Conservation (phyloP, 2,329 filamentous ascomycete genomes). For the Macrophomina phaseolina region DNA sequence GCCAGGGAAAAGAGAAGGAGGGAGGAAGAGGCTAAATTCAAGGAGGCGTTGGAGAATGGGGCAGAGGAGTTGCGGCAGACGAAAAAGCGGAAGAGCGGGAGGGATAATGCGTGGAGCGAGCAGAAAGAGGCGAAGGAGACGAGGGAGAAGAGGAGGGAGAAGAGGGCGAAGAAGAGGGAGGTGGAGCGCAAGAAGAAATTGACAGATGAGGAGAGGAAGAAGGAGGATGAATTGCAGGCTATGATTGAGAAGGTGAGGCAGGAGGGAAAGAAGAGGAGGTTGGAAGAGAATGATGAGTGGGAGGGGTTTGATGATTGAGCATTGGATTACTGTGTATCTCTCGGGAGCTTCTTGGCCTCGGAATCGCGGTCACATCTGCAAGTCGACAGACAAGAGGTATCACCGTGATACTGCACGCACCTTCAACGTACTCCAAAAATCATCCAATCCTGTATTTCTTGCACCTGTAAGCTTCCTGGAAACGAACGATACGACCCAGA, state of each 20-base stretch:
- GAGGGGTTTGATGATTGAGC: slow-evolving; percentile 33
- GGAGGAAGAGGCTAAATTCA: slow-evolving; percentile 41
- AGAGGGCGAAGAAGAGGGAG: slow-evolving; percentile 36
- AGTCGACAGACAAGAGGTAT: no score
- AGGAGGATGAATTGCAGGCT: slow-evolving; percentile 33
- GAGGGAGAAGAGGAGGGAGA: slow-evolving; percentile 42
- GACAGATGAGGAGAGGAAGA: slow-evolving; percentile 42
- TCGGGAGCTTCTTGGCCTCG: no score
- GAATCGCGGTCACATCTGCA: no score
- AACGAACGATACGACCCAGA: no score
- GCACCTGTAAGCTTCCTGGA: no score
- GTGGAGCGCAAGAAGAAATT: slow-evolving; percentile 35
- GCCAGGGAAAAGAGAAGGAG: slow-evolving; percentile 49
- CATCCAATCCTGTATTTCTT: no score
- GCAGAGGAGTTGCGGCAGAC: slow-evolving; percentile 21
- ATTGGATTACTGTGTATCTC: background rate
- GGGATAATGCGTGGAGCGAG: slow-evolving; percentile 43
- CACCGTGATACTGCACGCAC: no score
- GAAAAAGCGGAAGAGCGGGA: slow-evolving; percentile 33
- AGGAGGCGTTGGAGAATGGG: slow-evolving; percentile 29
- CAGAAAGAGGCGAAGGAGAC: slow-evolving; percentile 42
- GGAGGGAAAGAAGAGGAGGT: slow-evolving; percentile 33
- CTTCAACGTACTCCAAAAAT: no score
- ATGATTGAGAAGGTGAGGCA: slow-evolving; percentile 36
- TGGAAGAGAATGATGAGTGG: slow-evolving; percentile 36